Evolutionary conservation across 495 filamentous ascomycete species (phyloP), one percentile per base, ranked within the genome.

Genomic region (Aspergillus diversus): DNA sequence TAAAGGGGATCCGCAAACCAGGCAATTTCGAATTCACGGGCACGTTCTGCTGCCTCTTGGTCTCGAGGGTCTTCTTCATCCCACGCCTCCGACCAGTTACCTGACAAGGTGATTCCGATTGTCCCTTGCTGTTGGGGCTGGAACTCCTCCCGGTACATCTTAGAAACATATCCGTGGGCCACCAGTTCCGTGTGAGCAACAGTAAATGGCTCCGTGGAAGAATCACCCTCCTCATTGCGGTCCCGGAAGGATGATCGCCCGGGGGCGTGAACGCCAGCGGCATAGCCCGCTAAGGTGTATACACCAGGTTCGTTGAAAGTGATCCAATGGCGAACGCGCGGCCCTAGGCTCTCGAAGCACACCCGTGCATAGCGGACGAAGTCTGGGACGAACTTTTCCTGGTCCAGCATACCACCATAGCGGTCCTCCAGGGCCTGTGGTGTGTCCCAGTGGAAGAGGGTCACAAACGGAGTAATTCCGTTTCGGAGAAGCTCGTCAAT

Each of bases 1-100:
- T 83, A 83, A 5, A 85, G 34, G 0, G 78, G 80, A 55, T 83
- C 80, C 0, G 77, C 79, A 55, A 81, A 83, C 78, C 81, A 81
- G 15, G 77, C 66, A 47, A 82, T 79, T 53, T 80, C 77, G 59
- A 84, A 80, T 59, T 83, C 81, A 50, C 76, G 77, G 8, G 74
- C 75, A 21, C 81, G 71, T 55, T 81, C 70, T 15, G 72, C 73
- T 7, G 81, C 80, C 46, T 74, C 81, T 15, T 76, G 72, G 60
- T 83, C 81, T 1, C 59, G 56, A 1, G 74, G 70, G 37, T 79
- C 74, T 6, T 67, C 69, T 7, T 79, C 77, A 60, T 83, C 74
- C 71, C 75, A 82, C 7, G 81, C 74, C 64, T 83, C 80, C 3
- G 77, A 77, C 75, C 79, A 83, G 60, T 83, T 81, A 12, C 81